Evolutionary conservation across 2,329 filamentous ascomycete genomes (phyloP).

Genomic region (Talaromyces atroroseus): DNA sequence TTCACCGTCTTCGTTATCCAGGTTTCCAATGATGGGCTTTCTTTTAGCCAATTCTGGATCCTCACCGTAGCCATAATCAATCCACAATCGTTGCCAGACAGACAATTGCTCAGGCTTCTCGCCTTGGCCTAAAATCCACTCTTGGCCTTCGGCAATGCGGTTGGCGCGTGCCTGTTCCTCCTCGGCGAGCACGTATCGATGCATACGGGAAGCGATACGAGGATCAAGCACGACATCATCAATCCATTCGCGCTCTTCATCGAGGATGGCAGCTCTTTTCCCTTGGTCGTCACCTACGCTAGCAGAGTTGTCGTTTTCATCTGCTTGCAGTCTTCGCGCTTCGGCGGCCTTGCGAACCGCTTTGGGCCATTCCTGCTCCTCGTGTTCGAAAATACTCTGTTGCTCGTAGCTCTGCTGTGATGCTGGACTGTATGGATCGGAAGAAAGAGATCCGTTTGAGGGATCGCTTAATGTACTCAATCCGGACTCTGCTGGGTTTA

Average conservation of each 20-base stretch:
- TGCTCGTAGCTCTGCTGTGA: constrained; percentile 53
- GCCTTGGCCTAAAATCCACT: constrained; percentile 62
- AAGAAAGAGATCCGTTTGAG: constrained; percentile 20
- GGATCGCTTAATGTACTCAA: constrained; percentile 11
- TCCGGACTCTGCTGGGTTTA: constrained; percentile 18
- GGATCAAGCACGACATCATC: constrained; percentile 69
- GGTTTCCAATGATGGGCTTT: constrained; percentile 38
- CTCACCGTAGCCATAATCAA: constrained; percentile 37
- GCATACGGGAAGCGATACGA: constrained; percentile 73
- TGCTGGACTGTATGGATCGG: constrained; percentile 17
- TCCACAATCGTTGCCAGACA: constrained; percentile 36
- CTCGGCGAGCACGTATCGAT: constrained; percentile 63
- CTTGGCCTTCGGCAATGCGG: constrained; percentile 58
- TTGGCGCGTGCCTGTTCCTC: constrained; percentile 66
- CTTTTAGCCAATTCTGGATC: constrained; percentile 33
- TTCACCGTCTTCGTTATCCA: constrained; percentile 28
- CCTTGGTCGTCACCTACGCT: constrained; percentile 18
- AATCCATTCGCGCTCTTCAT: constrained; percentile 66
- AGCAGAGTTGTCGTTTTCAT: constrained; percentile 18
- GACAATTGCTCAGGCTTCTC: constrained; percentile 31
- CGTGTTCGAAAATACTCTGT: constrained; percentile 58
- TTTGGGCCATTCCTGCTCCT: constrained; percentile 82
- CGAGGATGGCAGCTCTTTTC: neutral
- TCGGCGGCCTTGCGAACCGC: constrained; percentile 54
- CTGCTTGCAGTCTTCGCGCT: constrained; percentile 15